These are phyloP conservation scores for Dendrobium chrysotoxum DNA, from an alignment of 106 monocot genomes.

Conservation along the genomic window DNA sequence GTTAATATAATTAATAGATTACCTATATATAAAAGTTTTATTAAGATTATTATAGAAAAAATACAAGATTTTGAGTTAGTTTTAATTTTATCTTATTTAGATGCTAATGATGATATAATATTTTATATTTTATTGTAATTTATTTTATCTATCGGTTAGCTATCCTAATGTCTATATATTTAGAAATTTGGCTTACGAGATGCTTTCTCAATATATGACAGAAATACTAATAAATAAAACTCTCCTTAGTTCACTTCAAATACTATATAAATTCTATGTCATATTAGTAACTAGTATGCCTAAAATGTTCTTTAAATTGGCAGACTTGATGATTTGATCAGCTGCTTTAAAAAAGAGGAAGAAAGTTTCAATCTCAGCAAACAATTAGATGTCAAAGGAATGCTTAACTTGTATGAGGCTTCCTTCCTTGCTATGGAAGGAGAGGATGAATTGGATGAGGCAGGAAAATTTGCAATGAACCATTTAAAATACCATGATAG, in stretches of 20 bases:
- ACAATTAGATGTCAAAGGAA: neutral
- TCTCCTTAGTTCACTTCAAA: neutral
- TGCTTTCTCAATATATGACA: neutral
- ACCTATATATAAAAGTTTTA: too few species aligned
- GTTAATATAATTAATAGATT: too few species aligned
- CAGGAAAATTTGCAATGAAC: constrained; percentile 7
- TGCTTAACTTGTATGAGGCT: constrained; percentile 34
- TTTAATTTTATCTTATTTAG: too few species aligned
- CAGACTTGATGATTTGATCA: constrained; percentile 5
- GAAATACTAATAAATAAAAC: neutral
- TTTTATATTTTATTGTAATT: too few species aligned
- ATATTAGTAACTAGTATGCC: neutral
- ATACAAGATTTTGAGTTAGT: too few species aligned
- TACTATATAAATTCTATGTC: neutral
- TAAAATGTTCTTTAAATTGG: neutral
- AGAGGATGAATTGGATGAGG: constrained; percentile 25
- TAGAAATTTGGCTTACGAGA: neutral
- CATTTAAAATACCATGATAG: neutral
- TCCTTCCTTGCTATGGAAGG: constrained; percentile 23
- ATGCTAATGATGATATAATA: too few species aligned
- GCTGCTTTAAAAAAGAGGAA: constrained; percentile 7
- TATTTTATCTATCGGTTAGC: too few species aligned
- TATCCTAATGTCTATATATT: neutral
- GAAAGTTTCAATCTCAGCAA: neutral
- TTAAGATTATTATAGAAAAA: too few species aligned